Conservation (phyloP, 495 filamentous ascomycete species). For the Podospora comata region DNA sequence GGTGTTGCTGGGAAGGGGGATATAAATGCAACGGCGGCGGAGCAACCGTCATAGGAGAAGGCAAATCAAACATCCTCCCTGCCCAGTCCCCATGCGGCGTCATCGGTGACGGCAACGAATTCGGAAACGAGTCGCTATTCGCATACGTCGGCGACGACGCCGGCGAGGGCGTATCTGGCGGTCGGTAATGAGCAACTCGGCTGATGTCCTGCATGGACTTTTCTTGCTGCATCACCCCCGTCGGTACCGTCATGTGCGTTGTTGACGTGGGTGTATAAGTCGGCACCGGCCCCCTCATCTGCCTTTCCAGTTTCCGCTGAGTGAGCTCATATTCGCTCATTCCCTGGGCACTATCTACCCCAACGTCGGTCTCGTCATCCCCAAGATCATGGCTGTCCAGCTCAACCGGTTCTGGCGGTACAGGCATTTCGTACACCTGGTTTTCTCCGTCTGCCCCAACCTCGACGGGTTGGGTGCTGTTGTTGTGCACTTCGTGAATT, state of each 20-base stretch:
- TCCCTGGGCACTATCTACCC: constrained; percentile 28
- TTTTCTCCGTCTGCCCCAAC: constrained; percentile 47
- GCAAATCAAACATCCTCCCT: constrained; percentile 36
- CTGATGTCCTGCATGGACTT: constrained; percentile 41
- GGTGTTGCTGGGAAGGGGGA: not conserved
- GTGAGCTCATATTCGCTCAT: constrained; percentile 45
- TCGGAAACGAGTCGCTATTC: constrained; percentile 36
- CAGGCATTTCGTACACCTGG: constrained; percentile 50
- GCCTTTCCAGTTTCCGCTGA: constrained; percentile 43
- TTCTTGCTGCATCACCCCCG: constrained; percentile 18
- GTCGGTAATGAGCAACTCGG: constrained; percentile 38
- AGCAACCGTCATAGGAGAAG: constrained; percentile 40
- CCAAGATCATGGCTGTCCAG: constrained; percentile 42
- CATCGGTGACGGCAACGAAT: constrained; percentile 45
- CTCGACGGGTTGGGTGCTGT: constrained; percentile 35
- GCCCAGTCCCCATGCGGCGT: constrained; percentile 43
- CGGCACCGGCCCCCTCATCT: constrained; percentile 40
- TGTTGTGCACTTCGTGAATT: constrained; percentile 21
- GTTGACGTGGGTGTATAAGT: constrained; percentile 30
- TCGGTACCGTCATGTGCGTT: not conserved
- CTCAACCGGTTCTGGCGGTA: constrained; percentile 46
- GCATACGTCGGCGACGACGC: constrained; percentile 43
- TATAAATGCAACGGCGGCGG: constrained; percentile 26
- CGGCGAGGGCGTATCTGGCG: constrained; percentile 39
- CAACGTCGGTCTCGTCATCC: constrained; percentile 38